Evolutionary conservation across 176 grass and related monocot species (phyloP).

Genomic region (bread wheat (Triticum aestivum)): IWGSC_CS_RefSeq_v2.1 NC_057798.1:105523151-105523650

Average conservation of each 20-base stretch:
- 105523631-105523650: slow-evolving; percentile 89
- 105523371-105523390: slow-evolving; percentile 38
- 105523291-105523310: slow-evolving; percentile 2
- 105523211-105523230: slow-evolving; percentile 51
- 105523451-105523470: slow-evolving; percentile 62
- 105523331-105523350: neutral
- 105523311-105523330: slow-evolving; percentile 23
- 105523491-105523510: slow-evolving; percentile 1
- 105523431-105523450: slow-evolving; percentile 85
- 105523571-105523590: slow-evolving; percentile 97
- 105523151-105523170: neutral
- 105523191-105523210: slow-evolving; percentile 60
- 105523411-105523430: slow-evolving; percentile 44
- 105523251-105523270: slow-evolving; percentile 51
- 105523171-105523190: slow-evolving; percentile 59
- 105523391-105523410: slow-evolving; percentile 37
- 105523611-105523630: slow-evolving; percentile 86
- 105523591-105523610: slow-evolving; percentile 92
- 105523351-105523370: slow-evolving; percentile 13
- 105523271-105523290: slow-evolving; percentile 1
- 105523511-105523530: slow-evolving; percentile 4
- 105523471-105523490: slow-evolving; percentile 3
- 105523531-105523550: slow-evolving; percentile 9
- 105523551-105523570: slow-evolving; percentile 48
- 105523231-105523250: slow-evolving; percentile 38